Base-by-base conservation (phyloP, 1,284 basidiomycete species). In the Puccinia hordei region DNA sequence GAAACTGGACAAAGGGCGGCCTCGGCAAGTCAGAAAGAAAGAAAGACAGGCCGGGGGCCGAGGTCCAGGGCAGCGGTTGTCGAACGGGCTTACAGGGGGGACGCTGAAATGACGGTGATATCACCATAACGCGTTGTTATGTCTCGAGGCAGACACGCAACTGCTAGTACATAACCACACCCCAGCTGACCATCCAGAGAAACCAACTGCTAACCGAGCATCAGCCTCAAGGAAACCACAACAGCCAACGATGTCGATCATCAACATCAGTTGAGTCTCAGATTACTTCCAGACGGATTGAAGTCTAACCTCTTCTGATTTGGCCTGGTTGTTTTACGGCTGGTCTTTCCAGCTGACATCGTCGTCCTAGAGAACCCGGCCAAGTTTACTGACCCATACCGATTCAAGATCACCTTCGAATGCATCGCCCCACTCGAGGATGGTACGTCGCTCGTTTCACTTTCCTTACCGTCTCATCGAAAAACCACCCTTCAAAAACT, bases 381-480 rank as follows among this genome's bases (percentile, higher is more conserved):
- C 19, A 90, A 90, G 83, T 98, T 96, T 86, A 90, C 91, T 24
- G 95, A 98, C 84, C 89, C 92, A 53, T 99, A 98, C 87, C 90
- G 91, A 83, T 98, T 98, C 87, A 91, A 93, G 83, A 95, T 99
- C 85, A 97, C 95, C 0, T 99, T 99, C 83, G 97, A 99, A 86
- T 98, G 95, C 86, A 95, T 99, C 83, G 92, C 95, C 9, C 91
- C 92, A 13, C 88, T 99, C 73, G 90, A 92, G 84, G 95, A 98
- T 84, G 95, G 94, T 93, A 82, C 83, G 88, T 84, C 22, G 35
- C 53, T 71, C 4, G 49, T 38, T 41, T 41, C 38, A 41, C 3
- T 51, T 51, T n/a, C 35, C 8, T 65, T 12, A 69, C 44, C 33
- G 79, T 33, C 41, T 57, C 49, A 66, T 61, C 46, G 46, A 51